A percentile compares a stretch with the other conserved stretches of the same genome.
These are phyloP conservation scores for Knoxia roxburghii DNA, from an alignment of 257 asterid species.

Conservation along the genomic window DNA sequence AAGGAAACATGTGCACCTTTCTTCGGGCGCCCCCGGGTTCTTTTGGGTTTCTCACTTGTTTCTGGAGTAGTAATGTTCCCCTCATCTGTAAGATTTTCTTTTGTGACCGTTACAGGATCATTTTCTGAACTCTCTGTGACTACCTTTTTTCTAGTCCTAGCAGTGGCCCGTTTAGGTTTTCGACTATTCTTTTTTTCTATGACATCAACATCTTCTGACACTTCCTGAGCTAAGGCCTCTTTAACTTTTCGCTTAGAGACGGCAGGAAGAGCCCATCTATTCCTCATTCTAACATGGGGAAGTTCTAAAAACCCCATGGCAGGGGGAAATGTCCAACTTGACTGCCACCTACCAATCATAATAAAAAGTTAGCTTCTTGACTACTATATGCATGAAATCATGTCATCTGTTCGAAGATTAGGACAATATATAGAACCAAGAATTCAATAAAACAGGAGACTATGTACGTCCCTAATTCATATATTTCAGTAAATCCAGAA, in stretches of 20 bases:
- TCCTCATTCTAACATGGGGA: slow-evolving; percentile 37
- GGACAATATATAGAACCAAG: background rate
- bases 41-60: slow-evolving; percentile 35
- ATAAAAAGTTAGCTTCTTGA: slow-evolving; percentile 10
- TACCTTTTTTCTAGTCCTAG: slow-evolving; percentile 46
- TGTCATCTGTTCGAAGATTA: background rate
- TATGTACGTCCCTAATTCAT: background rate
- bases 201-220: slow-evolving; percentile 33
- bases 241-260: slow-evolving; percentile 36
- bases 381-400: background rate
- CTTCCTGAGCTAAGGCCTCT: slow-evolving; percentile 39
- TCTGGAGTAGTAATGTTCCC: slow-evolving; percentile 30
- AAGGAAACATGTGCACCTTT: slow-evolving; percentile 44
- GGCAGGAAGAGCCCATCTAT: slow-evolving; percentile 42
- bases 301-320: slow-evolving; percentile 37
- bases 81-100: slow-evolving; percentile 33
- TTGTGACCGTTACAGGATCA: slow-evolving; percentile 21
- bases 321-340: slow-evolving; percentile 35
- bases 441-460: background rate
- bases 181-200: slow-evolving; percentile 42
- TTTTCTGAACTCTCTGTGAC: slow-evolving; percentile 30
- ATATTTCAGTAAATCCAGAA: background rate
- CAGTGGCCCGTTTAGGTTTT: slow-evolving; percentile 45
- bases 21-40: slow-evolving; percentile 42
- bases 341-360: slow-evolving; percentile 47